phyloP scores from a whole-genome alignment of 164 flowering plant genomes.

The Sedum album region DNA sequence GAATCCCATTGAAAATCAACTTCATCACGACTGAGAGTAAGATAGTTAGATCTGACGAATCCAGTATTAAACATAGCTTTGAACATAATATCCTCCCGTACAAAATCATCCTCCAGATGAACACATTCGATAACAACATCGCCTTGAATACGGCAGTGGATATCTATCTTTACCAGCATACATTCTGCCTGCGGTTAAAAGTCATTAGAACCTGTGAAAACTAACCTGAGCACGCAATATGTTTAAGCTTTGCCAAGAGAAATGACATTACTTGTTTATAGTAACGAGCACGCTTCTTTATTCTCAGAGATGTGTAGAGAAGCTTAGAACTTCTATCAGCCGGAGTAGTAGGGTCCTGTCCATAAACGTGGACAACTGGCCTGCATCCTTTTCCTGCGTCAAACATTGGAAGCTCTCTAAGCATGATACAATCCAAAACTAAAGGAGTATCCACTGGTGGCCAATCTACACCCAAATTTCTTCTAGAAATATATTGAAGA shows the following conservation, averaged over 20 bases:
- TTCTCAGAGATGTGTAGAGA: neutral
- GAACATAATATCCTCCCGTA: neutral
- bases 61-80: neutral
- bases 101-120: neutral
- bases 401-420: neutral
- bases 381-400: slow-evolving; percentile 1
- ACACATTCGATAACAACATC: neutral
- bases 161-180: neutral
- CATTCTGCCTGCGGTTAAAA: neutral
- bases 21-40: neutral
- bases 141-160: slow-evolving; percentile 1
- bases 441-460: neutral
- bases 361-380: neutral
- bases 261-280: neutral
- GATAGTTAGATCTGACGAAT: neutral
- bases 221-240: neutral
- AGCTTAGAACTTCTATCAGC: slow-evolving; percentile 3
- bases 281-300: neutral
- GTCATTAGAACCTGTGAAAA: neutral
- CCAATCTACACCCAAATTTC: neutral
- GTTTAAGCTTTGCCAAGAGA: neutral
- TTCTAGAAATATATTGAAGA: slow-evolving; percentile 1
- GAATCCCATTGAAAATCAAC: slow-evolving; percentile 1
- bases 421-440: neutral
- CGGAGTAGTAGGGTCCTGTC: neutral